Conservation (phyloP, 139 green algal genomes). For the Chlamydomonas sp. region DNA sequence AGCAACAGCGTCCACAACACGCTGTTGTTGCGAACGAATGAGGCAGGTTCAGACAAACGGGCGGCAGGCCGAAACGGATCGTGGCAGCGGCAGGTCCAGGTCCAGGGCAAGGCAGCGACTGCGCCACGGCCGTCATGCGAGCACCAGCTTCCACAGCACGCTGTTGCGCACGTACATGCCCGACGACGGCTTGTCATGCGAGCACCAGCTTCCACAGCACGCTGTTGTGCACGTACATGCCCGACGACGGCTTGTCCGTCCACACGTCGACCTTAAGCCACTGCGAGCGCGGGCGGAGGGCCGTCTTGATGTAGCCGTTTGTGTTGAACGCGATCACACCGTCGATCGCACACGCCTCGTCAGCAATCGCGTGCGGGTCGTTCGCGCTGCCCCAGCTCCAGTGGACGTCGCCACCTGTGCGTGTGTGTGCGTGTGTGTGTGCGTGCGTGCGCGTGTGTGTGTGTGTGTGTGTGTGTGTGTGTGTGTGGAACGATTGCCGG, state of each 20-base stretch:
- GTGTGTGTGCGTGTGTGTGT: no score
- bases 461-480: no score
- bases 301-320: constrained; percentile 18
- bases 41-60: no score
- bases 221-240: constrained; percentile 17
- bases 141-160: constrained; percentile 19
- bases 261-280: constrained; percentile 17
- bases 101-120: no score
- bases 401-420: constrained; percentile 4
- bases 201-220: constrained; percentile 21
- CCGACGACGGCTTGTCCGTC: constrained; percentile 15
- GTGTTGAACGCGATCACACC: constrained; percentile 21
- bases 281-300: not conserved
- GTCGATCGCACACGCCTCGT: not conserved
- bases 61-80: no score
- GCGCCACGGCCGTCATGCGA: no score
- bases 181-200: constrained; percentile 14
- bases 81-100: no score
- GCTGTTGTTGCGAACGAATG: no score
- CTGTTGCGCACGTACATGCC: constrained; percentile 18
- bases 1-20: no score
- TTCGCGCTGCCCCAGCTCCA: constrained; percentile 9
- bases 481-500: no score
- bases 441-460: no score
- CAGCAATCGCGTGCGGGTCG: constrained; percentile 1